Percentiles rank a stretch among this genome's conserved stretches.
These are phyloP conservation scores for Funneliformis caledonium DNA, from an alignment of 371 early-diverging fungal genomes.

Conservation along the genomic window DNA sequence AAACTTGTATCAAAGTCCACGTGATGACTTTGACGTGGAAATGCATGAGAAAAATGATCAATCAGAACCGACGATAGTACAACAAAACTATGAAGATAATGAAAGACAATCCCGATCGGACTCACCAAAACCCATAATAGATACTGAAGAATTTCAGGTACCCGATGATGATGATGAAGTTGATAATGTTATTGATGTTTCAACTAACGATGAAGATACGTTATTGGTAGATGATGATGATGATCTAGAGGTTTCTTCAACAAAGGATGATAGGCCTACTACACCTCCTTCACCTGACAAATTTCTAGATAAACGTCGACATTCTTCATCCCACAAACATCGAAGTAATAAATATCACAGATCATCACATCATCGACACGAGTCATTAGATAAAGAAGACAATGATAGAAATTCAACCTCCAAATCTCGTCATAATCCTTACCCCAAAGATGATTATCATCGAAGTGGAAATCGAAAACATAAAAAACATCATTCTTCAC, in stretches of 20 bases:
- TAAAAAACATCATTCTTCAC: constrained; percentile 9
- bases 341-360: constrained; percentile 25
- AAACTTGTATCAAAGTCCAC: background rate
- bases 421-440: constrained; percentile 1
- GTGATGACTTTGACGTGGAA: background rate
- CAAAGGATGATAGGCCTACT: background rate
- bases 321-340: constrained; percentile 21
- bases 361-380: constrained; percentile 19
- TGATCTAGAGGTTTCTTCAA: background rate
- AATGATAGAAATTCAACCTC: constrained; percentile 10
- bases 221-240: background rate
- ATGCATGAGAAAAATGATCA: background rate
- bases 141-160: background rate
- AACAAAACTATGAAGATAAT: constrained; percentile 8
- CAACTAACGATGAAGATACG: constrained; percentile 20
- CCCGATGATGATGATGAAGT: constrained; percentile 4
- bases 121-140: constrained; percentile 11
- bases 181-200: constrained; percentile 29
- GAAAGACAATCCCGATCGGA: constrained; percentile 18
- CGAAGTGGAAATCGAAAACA: background rate
- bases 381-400: constrained; percentile 21
- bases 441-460: constrained; percentile 26
- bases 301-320: constrained; percentile 20
- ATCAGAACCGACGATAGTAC: background rate
- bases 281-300: constrained; percentile 13